These are phyloP conservation scores for Claviceps paspali DNA, from an alignment of 2,329 filamentous ascomycete species.

Conservation along the genomic window DNA sequence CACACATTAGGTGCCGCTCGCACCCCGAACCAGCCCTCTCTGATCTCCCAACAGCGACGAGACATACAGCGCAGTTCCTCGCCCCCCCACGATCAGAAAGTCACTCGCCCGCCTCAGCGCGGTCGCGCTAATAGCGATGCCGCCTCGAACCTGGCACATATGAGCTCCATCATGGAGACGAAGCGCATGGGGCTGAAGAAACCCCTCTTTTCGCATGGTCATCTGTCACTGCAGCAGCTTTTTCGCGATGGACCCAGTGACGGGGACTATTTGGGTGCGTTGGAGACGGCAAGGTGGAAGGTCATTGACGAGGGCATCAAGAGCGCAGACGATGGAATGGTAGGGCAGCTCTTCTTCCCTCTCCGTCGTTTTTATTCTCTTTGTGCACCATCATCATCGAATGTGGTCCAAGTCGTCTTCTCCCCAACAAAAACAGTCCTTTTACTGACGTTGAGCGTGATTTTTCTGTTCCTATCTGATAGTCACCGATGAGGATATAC, in stretches of 20 bases:
- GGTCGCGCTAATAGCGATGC: slow-evolving; percentile 62
- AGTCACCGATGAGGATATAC: slow-evolving; percentile 91
- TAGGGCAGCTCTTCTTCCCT: slow-evolving; percentile 19
- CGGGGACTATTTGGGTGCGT: slow-evolving; percentile 49
- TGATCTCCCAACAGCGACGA: slow-evolving; percentile 49
- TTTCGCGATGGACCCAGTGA: slow-evolving; percentile 66
- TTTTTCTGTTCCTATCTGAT: not conserved
- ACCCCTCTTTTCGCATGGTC: slow-evolving; percentile 33
- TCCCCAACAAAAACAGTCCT: not conserved
- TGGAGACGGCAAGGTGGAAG: slow-evolving; percentile 58
- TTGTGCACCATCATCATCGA: not conserved
- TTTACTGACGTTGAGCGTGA: not conserved
- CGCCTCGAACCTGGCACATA: slow-evolving; percentile 24
- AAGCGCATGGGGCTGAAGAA: slow-evolving; percentile 26
- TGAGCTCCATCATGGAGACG: slow-evolving; percentile 20
- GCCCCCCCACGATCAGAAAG: slow-evolving; percentile 13
- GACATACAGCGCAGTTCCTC: slow-evolving; percentile 25
- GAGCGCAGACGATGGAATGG: slow-evolving; percentile 69
- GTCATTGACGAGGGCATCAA: slow-evolving; percentile 64
- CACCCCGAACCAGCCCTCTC: slow-evolving; percentile 32
- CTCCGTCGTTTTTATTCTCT: not conserved
- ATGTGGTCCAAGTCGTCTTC: not conserved
- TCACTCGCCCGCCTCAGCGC: slow-evolving; percentile 33
- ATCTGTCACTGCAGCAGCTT: slow-evolving; percentile 54
- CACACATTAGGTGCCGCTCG: slow-evolving; percentile 46